Percentiles rank a stretch among this genome's conserved stretches.
Evolutionary conservation across 2,329 filamentous ascomycete species (phyloP).

Genomic region (Aspergillus fumigatus): DNA sequence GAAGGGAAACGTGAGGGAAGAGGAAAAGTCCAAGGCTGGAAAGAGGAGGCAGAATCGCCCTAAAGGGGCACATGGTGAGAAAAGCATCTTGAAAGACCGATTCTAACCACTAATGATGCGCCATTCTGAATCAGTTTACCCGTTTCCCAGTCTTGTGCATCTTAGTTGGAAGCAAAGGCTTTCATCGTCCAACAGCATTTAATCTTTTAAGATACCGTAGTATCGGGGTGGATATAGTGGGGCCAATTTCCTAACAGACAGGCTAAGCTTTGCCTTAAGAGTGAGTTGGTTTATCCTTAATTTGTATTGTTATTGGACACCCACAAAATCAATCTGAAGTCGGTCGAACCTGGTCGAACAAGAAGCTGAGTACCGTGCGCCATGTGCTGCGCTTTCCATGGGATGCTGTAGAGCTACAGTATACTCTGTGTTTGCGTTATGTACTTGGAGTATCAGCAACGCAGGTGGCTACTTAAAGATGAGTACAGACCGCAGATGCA

Average conservation of each 20-base stretch:
- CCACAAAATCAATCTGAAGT: neutral
- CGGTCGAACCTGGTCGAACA: neutral
- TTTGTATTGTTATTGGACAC: neutral
- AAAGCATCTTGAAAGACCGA: neutral
- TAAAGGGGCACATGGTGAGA: neutral
- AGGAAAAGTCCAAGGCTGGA: neutral
- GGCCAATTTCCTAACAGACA: neutral
- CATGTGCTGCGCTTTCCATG: neutral
- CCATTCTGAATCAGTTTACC: neutral
- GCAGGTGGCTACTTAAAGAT: too few relatives aligned
- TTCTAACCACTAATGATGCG: neutral
- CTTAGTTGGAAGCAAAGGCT: neutral
- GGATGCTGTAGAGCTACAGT: neutral
- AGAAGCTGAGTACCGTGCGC: neutral
- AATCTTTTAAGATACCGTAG: neutral
- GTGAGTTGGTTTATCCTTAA: neutral
- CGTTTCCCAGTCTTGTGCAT: neutral
- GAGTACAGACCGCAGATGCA: too few relatives aligned
- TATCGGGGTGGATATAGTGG: neutral
- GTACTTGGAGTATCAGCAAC: too few relatives aligned
- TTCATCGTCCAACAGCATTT: neutral
- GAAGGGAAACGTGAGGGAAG: neutral
- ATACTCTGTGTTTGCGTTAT: too few relatives aligned
- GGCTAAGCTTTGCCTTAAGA: neutral
- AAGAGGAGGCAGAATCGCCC: neutral